Evolutionary conservation across 495 filamentous ascomycete genomes (phyloP).

Genomic region (Tricharina praecox): DNA sequence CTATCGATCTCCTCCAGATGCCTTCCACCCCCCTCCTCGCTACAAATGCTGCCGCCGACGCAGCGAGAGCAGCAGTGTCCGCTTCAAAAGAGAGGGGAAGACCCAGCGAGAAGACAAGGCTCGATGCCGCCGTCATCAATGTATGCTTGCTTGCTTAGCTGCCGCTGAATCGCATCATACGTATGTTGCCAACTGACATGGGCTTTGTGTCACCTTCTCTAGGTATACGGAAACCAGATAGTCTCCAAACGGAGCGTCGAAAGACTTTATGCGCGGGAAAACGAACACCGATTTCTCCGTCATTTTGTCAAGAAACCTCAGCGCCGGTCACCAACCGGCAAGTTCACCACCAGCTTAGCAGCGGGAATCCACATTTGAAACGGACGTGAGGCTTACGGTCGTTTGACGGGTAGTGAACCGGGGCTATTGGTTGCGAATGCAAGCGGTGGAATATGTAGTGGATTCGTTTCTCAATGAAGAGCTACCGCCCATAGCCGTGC

Average conservation of each 20-base stretch:
- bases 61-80: no score
- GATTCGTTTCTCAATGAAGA: slow-evolving; percentile 45
- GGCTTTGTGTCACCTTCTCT: not conserved
- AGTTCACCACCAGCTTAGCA: not conserved
- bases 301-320: slow-evolving; percentile 74
- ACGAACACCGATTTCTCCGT: slow-evolving; percentile 64
- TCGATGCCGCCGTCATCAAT: slow-evolving; percentile 55
- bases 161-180: not conserved
- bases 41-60: no score
- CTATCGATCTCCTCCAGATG: no score
- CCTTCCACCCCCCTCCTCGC: no score
- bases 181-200: not conserved
- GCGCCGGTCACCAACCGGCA: slow-evolving; percentile 50
- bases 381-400: not conserved
- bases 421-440: slow-evolving; percentile 74
- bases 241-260: slow-evolving; percentile 82
- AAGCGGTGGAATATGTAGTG: slow-evolving; percentile 57
- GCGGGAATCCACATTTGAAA: no score
- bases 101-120: slow-evolving; percentile 8
- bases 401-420: slow-evolving; percentile 35
- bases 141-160: slow-evolving; percentile 30
- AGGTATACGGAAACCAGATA: slow-evolving; percentile 74
- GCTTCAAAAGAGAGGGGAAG: not conserved
- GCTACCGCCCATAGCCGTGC: slow-evolving; percentile 26
- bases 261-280: slow-evolving; percentile 49